These are phyloP conservation scores for Chaetoceros muelleri DNA, from an alignment of 108 stramenopile species.

Conservation along the genomic window DNA sequence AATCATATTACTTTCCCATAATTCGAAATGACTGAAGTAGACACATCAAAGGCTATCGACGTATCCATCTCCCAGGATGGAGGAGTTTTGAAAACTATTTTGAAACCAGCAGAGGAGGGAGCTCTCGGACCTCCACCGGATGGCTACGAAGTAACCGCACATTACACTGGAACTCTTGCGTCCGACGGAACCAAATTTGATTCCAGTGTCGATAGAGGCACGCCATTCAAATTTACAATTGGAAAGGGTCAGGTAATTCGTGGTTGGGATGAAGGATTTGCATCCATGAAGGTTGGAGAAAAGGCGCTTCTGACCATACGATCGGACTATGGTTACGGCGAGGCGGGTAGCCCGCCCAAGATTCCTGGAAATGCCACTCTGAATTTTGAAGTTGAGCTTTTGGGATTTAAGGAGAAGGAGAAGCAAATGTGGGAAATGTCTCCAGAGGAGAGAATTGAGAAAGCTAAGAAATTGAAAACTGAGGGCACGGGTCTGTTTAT, in stretches of 20 bases:
- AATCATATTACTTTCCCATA: background rate
- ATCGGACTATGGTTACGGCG: conserved; percentile 91
- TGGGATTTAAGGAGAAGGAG: conserved; percentile 77
- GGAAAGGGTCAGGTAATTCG: conserved; percentile 91
- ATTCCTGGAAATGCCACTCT: conserved; percentile 82
- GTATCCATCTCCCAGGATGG: conserved; percentile 80
- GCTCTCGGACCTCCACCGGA: conserved; percentile 64
- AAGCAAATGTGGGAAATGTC: conserved; percentile 83
- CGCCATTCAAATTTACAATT: conserved; percentile 91
- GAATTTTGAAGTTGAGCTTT: conserved; percentile 92
- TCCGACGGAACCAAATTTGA: conserved; percentile 87
- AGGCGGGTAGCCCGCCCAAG: conserved; percentile 71
- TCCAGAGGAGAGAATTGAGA: conserved; percentile 62
- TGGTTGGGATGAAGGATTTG: conserved; percentile 84
- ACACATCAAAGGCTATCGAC: conserved; percentile 35
- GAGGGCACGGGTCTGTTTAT: conserved; percentile 78
- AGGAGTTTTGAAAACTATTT: conserved; percentile 76
- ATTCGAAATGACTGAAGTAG: background rate
- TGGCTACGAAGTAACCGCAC: conserved; percentile 74
- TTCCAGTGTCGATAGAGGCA: conserved; percentile 67
- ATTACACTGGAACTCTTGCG: conserved; percentile 81
- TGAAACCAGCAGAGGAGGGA: conserved; percentile 57
- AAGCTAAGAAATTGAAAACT: conserved; percentile 74
- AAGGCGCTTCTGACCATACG: conserved; percentile 62
- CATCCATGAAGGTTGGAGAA: conserved; percentile 83